phyloP scores from a whole-genome alignment of 441 rosid genomes.

The Erodium trifolium region DNA sequence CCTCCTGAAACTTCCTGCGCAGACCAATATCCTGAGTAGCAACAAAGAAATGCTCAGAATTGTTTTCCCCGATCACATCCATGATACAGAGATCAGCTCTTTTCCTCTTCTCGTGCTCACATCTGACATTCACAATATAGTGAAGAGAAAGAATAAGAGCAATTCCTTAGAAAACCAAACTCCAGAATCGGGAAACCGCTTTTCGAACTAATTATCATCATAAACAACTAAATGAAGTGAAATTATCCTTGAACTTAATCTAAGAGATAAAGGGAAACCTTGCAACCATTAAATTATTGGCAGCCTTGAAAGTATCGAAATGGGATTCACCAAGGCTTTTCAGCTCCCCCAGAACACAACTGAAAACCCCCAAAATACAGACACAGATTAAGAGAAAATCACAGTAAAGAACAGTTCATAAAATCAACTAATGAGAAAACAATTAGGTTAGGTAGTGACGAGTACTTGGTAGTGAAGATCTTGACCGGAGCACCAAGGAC shows the following conservation, averaged over 20 bases:
- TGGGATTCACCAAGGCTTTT: constrained; percentile 53
- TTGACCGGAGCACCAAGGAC: constrained; percentile 64
- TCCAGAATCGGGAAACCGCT: no score
- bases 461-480: constrained; percentile 76
- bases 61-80: constrained; percentile 52
- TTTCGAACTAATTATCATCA: background rate
- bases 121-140: constrained; percentile 29
- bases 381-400: background rate
- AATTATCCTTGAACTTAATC: background rate
- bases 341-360: constrained; percentile 74
- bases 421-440: background rate
- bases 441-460: background rate
- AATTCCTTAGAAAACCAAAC: background rate
- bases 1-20: constrained; percentile 64
- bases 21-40: constrained; percentile 71
- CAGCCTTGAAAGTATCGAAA: constrained; percentile 48
- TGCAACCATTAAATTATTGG: constrained; percentile 46
- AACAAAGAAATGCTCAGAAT: constrained; percentile 72
- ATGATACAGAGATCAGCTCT: constrained; percentile 56
- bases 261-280: constrained; percentile 36
- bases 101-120: constrained; percentile 58
- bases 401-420: constrained; percentile 5
- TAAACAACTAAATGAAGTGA: background rate
- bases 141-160: background rate
- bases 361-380: constrained; percentile 18